Conservation (phyloP, 164 flowering plant species). For the Chimonanthus salicifolius region DNA sequence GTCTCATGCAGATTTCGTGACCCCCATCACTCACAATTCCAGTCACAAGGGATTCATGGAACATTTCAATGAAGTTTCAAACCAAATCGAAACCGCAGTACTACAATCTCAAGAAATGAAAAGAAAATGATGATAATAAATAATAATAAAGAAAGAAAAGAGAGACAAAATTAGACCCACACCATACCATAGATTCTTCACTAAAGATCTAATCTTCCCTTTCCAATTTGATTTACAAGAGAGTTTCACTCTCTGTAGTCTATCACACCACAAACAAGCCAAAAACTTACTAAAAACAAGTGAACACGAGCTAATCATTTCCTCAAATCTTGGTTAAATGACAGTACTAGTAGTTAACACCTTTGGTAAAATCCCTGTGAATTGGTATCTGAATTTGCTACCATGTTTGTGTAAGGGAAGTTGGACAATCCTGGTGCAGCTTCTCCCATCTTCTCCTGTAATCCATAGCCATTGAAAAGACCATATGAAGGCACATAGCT, state of each 20-base stretch:
- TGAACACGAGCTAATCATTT: neutral
- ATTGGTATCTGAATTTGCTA: neutral
- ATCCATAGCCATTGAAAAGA: neutral
- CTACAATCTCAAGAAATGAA: neutral
- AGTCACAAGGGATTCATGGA: constrained; percentile 6
- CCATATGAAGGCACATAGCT: neutral
- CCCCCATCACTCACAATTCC: neutral
- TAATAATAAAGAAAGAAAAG: too few relatives aligned
- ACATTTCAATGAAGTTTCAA: neutral
- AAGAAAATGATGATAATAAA: neutral
- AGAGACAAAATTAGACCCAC: too few relatives aligned
- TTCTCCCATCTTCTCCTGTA: neutral
- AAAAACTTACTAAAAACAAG: neutral
- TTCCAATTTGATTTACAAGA: neutral
- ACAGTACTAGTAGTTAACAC: constrained; percentile 2
- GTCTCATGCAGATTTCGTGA: constrained; percentile 2
- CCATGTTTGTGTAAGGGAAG: neutral
- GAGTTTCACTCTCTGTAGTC: too few relatives aligned
- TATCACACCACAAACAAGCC: neutral
- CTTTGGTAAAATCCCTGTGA: constrained; percentile 8
- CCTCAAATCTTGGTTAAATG: neutral
- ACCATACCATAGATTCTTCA: neutral
- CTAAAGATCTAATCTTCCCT: neutral
- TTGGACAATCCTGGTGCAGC: neutral
- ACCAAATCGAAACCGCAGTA: constrained; percentile 4